These are phyloP conservation scores for Melampsora larici-populina DNA, from an alignment of 1,284 basidiomycete species.

Conservation along the genomic window DNA sequence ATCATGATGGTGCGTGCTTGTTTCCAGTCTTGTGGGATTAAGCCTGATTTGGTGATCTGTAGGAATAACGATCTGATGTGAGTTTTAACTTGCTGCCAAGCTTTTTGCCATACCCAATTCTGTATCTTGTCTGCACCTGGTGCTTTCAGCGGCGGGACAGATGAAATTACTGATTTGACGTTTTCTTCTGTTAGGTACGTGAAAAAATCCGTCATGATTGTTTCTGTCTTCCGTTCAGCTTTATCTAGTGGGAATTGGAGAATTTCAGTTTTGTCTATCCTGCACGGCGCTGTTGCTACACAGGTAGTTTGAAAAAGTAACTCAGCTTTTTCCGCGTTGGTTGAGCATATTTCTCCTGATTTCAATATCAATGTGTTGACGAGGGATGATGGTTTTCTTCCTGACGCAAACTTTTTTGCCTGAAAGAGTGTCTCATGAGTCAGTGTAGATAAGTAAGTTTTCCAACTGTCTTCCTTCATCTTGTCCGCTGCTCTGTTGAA, in stretches of 20 bases:
- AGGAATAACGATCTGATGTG: background rate
- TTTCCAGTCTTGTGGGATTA: background rate
- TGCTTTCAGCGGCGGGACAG: background rate
- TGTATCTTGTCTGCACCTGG: background rate
- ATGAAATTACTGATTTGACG: background rate
- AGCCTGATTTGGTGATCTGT: background rate
- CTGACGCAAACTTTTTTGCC: too few relatives aligned
- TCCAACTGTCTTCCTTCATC: background rate
- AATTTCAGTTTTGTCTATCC: background rate
- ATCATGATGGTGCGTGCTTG: conserved; percentile 14
- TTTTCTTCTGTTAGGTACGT: background rate
- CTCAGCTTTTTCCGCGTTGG: background rate
- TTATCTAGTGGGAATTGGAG: background rate
- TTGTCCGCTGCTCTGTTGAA: background rate
- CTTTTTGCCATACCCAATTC: background rate
- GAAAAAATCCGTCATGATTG: background rate
- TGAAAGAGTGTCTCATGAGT: background rate
- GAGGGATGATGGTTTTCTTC: background rate
- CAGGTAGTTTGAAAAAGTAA: too few relatives aligned
- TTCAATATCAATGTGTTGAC: background rate
- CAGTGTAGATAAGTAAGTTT: background rate
- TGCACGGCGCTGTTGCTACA: background rate
- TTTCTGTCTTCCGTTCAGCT: background rate
- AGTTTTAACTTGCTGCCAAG: background rate
- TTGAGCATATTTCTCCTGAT: background rate